Base-by-base conservation (phyloP, 1,284 basidiomycete genomes). In the Agaricales sp. region DNA sequence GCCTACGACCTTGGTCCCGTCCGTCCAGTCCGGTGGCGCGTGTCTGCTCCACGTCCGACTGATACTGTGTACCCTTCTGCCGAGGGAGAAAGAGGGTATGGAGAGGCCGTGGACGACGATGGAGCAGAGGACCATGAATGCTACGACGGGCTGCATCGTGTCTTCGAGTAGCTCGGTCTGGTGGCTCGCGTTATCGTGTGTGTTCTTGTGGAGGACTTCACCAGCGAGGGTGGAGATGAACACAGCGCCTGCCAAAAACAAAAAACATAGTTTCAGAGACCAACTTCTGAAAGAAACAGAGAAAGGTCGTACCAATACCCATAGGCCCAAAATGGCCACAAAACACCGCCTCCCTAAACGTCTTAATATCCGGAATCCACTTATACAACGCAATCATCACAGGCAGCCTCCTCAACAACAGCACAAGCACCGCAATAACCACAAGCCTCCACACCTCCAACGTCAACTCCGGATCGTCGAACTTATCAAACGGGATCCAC, bases 301-400 rank as follows among this genome's bases (percentile, higher is more conserved):
- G 13, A 20, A 35, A 11, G 39, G 8, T 8, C 39, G 8, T 20
- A 47, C 83, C 88, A 50, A 92, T 81, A 24, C 89, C 89, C 62
- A 94, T 91, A 4, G 92, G 91, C n/a, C 91, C 92, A 62, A 96
- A 95, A 67, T 95, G 92, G 0, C 93, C 94, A 52, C 76, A 83
- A 65, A 96, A 96, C 2, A 91, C 56, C 0, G 92, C 92, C 61
- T 89, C 86, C 20, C 87, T 74, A 56, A 92, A 78, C 0, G 87
- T 96, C 71, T 95, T 94, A 59, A 96, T 78, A 60, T 96, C 92
- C 0, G 93, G 93, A 51, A 96, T 93, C 76, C 84, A 95, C 59
- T 73, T 82, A 69, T 94, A 94, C 41, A 92, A 63, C 0, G 79
- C 80, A 19, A 95, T 69, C 62, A 96, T 87, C 51, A 82, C 63